Base-by-base conservation (phyloP, 495 filamentous ascomycete species). In the Aspergillus biplanus region DNA sequence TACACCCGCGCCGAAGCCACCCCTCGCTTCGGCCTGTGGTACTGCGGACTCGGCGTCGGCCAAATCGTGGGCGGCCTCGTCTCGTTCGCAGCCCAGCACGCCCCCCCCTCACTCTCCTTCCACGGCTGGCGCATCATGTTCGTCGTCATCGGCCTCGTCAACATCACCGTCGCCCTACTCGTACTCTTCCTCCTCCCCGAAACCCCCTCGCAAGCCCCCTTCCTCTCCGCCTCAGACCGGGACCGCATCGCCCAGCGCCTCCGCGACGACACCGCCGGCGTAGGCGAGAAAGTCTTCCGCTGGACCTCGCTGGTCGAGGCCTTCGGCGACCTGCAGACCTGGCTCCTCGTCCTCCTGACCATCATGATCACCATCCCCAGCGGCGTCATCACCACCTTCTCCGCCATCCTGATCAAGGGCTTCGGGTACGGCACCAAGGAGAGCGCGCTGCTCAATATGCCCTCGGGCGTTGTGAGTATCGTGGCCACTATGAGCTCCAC, bases 61-160 rank as follows among this genome's bases (percentile, higher is more conserved):
- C 89, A 86, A 52, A 89, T 90, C 13, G 57, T 87, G 49, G 88
- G 87, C 0, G 83, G 86, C 1, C 62, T 87, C 12, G 68, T 90
- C 15, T 88, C 85, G 0, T 90, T 82, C 44, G 86, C 75, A 15
- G 86, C 86, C 63, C 87, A 89, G 71, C 82, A 87, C 56, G 75
- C 87, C 7, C 60, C 69, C 12, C 27, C 64, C 4, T 35, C 32
- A 1, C 18, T 63, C 18, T 50, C 56, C 5, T 75, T 90, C 16
- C 69, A 75, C 5, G 84, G 87, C 11, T 90, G 87, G 87, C 72
- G 78, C 7, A 81, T 84, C 64, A 89, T 89, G 85, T 89, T 88
- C 64, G 71, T 89, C 44, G 78, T 83, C 21, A 79, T 88, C 35
- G 88, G 87, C 5, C 60, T 81, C 15, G 65, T 88, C 27, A 90